Percentiles rank a stretch among this genome's conserved stretches.
These are phyloP conservation scores for Trifolium repens DNA, from an alignment of 306 rosid genomes.

Conservation along the genomic window DNA sequence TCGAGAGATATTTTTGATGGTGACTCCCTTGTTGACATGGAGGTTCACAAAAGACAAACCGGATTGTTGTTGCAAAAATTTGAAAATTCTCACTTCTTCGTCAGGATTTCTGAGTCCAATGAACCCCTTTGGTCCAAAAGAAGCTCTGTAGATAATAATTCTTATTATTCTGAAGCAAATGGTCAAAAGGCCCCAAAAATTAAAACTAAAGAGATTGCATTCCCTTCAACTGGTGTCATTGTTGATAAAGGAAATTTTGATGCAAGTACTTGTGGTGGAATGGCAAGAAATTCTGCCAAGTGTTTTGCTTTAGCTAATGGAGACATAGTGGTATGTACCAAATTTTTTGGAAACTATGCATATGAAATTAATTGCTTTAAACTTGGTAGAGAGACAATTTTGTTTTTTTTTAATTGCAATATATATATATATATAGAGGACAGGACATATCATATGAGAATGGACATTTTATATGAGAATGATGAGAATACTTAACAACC, in stretches of 20 bases:
- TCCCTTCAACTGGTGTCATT: constrained; percentile 54
- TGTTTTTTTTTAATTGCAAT: too few species aligned
- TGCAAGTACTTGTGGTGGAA: constrained; percentile 74
- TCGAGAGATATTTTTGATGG: constrained; percentile 53
- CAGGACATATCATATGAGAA: too few species aligned
- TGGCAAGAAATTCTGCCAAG: constrained; percentile 75
- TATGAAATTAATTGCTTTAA: constrained; percentile 23
- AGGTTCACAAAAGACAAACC: constrained; percentile 70
- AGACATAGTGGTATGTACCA: constrained; percentile 88
- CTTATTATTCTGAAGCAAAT: constrained; percentile 46
- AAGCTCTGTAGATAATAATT: constrained; percentile 41
- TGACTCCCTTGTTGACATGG: constrained; percentile 73
- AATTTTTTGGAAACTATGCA: constrained; percentile 43
- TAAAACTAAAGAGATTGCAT: constrained; percentile 48
- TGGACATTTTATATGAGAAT: neutral
- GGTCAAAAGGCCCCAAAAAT: constrained; percentile 38
- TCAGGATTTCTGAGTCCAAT: constrained; percentile 78
- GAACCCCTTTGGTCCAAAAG: constrained; percentile 85
- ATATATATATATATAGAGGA: too few species aligned
- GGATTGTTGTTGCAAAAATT: constrained; percentile 66
- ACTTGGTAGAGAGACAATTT: constrained; percentile 9
- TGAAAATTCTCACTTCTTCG: constrained; percentile 92
- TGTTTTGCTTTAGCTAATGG: constrained; percentile 90
- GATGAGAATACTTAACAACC: too few species aligned
- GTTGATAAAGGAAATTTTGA: constrained; percentile 85